Evolutionary conservation across 192 early-diverging fungal genomes (phyloP).

Genomic region (Cetraspora pellucida): DNA sequence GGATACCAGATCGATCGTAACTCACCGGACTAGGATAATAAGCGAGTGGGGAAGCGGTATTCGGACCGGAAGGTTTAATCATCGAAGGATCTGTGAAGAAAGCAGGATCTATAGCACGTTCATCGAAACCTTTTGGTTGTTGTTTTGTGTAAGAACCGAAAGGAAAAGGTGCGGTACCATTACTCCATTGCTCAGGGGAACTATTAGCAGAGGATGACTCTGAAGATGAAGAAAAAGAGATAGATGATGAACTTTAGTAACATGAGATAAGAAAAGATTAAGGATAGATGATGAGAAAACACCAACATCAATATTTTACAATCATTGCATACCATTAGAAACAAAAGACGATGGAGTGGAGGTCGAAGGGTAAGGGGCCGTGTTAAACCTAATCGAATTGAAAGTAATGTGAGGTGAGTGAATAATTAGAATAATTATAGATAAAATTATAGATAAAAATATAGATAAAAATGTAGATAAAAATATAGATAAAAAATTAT

Average conservation of each 20-base stretch:
- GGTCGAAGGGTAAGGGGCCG: too few relatives aligned
- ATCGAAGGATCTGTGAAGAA: constrained; percentile 15
- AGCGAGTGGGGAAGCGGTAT: background rate
- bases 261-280: too few relatives aligned
- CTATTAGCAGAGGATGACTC: background rate
- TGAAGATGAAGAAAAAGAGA: background rate
- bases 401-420: too few relatives aligned
- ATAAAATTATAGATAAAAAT: too few relatives aligned
- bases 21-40: background rate
- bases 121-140: constrained; percentile 22
- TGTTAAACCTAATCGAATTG: too few relatives aligned
- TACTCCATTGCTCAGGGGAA: background rate
- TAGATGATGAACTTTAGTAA: too few relatives aligned
- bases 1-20: constrained; percentile 18
- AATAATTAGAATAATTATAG: too few relatives aligned
- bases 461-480: too few relatives aligned
- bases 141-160: constrained; percentile 5
- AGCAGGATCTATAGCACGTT: constrained; percentile 14
- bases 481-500: too few relatives aligned
- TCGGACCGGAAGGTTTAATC: constrained; percentile 19
- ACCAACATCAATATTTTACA: too few relatives aligned
- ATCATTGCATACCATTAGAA: background rate
- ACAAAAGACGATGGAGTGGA: background rate
- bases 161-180: background rate
- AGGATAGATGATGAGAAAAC: too few relatives aligned